Conservation (phyloP, 2,329 filamentous ascomycete genomes). For the Aulographum hederae region DNA sequence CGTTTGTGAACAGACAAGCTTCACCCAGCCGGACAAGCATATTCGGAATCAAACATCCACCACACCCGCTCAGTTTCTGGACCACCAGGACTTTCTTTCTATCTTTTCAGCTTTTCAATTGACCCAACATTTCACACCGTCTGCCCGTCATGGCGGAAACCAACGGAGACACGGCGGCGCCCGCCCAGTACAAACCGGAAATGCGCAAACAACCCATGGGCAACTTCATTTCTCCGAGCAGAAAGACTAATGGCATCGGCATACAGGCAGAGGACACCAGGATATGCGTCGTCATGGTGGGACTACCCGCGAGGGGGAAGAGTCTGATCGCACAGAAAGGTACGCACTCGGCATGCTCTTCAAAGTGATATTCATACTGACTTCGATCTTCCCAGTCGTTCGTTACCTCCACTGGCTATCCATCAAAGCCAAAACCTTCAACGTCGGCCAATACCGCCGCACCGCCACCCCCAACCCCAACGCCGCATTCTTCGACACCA, state of each 20-base stretch:
- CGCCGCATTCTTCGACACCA: slow-evolving; percentile 87
- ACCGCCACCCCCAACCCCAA: slow-evolving; percentile 75
- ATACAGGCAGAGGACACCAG: slow-evolving; percentile 87
- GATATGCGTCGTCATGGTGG: slow-evolving; percentile 98
- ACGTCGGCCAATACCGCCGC: slow-evolving; percentile 89
- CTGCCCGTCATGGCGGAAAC: not conserved
- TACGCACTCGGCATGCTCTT: slow-evolving; percentile 21
- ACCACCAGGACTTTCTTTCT: too few species aligned
- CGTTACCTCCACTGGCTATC: slow-evolving; percentile 95
- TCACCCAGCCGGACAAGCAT: too few species aligned
- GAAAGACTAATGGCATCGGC: slow-evolving; percentile 41
- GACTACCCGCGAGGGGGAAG: slow-evolving; percentile 86
- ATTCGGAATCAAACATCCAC: too few species aligned
- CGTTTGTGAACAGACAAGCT: not conserved
- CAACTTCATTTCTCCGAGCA: slow-evolving; percentile 24
- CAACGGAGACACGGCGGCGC: not conserved
- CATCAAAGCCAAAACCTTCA: slow-evolving; percentile 86
- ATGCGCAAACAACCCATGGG: slow-evolving; percentile 9
- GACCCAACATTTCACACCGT: too few species aligned
- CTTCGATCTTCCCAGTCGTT: slow-evolving; percentile 14
- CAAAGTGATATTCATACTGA: not conserved
- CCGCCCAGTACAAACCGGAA: not conserved
- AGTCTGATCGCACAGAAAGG: slow-evolving; percentile 96
- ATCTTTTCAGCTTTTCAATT: too few species aligned
- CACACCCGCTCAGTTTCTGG: too few species aligned